Base-by-base conservation (phyloP, 257 asterid genomes). In the Linaria vulgaris region DNA sequence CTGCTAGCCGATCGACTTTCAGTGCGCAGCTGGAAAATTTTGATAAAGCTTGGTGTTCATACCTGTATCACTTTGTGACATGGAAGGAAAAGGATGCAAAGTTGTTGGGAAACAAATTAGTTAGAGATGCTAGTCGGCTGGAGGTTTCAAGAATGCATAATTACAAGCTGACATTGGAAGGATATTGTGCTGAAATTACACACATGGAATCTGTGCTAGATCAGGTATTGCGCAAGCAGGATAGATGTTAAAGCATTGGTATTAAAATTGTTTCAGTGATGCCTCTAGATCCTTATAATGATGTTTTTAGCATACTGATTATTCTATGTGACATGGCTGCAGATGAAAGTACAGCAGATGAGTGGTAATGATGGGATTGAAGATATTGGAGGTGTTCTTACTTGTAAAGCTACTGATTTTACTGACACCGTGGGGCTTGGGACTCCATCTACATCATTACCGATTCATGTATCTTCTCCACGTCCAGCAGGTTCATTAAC, bases 31-130 rank as follows among this genome's bases (percentile, higher is more conserved):
- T 94, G 77, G 83, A 78, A 43, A 79, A 71, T 51, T 94, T 87
- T 79, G 99, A 94, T 81, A 77, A 88, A 50, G 83, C 97, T 20
- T 94, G 99, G 99, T 90, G 97, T 72, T 84, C 95, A 43, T 94
- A 79, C 61, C 80, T 94, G 84, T 85, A 86, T 82, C 88, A 94
- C 74, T 94, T 94, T 80, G 97, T 94, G 78, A 78, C 80, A 50
- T 94, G 99, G 99, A 94, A 94, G 79, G 86, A 80, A 27, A 94
- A 85, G 83, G 97, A 94, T 81, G 97, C 99, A 20, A 80, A 77
- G 79, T 81, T 86, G 24, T 74, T 94, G 3, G 95, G 84, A 85
- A 91, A 80, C 73, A 97, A 94, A 81, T 76, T 90, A 77, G 92
- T 90, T 53, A 85, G 83, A 77, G 97, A 95, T 73, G 97, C 99